Percentiles rank a stretch among this genome's conserved stretches.
Conservation (phyloP, 2,329 filamentous ascomycete species). For the Alternaria alternata region DNA sequence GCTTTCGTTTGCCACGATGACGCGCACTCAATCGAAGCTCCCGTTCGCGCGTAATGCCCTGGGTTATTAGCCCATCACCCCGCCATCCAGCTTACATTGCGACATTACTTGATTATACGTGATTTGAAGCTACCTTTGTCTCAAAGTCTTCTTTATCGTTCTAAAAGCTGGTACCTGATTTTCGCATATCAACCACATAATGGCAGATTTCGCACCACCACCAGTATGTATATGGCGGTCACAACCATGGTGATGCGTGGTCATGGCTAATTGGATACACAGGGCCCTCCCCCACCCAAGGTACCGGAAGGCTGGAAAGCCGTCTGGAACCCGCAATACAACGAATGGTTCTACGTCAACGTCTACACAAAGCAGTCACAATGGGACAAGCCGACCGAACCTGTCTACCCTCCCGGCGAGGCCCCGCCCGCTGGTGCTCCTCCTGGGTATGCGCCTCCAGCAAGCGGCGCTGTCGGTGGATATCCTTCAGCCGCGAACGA, state of each 20-base stretch:
- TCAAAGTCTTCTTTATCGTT: too few species aligned
- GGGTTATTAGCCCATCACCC: conserved; percentile 24
- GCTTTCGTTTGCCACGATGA: conserved; percentile 31
- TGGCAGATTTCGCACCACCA: conserved; percentile 50
- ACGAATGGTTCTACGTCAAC: conserved; percentile 95
- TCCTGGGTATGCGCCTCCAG: conserved; percentile 68
- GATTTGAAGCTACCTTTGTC: background rate
- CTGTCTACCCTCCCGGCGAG: conserved; percentile 64
- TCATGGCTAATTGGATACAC: conserved; percentile 14
- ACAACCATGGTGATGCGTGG: conserved; percentile 5
- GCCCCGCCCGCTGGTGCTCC: conserved; percentile 67
- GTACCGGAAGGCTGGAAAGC: conserved; percentile 84
- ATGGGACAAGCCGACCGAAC: conserved; percentile 83
- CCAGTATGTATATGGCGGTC: conserved; percentile 31
- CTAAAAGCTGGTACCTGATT: background rate
- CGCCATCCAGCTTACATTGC: conserved; percentile 16
- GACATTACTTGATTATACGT: conserved; percentile 4
- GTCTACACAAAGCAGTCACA: conserved; percentile 86
- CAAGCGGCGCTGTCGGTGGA: conserved; percentile 44
- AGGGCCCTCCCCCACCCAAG: conserved; percentile 65
- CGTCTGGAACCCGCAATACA: conserved; percentile 85
- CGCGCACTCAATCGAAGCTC: conserved; percentile 21
- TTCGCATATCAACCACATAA: conserved; percentile 11
- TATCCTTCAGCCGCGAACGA: conserved; percentile 48
- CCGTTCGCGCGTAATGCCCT: conserved; percentile 12